Base-by-base conservation (phyloP, 768 basidiomycete species). In the Suillus decipiens region DNA sequence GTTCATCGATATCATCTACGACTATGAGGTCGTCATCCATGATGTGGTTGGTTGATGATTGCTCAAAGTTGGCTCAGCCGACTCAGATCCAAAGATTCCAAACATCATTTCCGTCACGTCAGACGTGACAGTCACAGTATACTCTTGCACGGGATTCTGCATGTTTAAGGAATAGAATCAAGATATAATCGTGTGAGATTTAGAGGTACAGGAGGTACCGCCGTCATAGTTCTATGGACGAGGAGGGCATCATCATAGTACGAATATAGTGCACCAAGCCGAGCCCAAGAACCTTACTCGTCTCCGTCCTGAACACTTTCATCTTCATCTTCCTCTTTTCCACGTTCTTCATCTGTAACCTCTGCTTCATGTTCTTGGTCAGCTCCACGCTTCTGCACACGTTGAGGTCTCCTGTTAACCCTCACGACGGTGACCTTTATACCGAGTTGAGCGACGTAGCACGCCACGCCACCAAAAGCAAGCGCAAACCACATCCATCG, bases 21-120 rank as follows among this genome's bases (percentile, higher is more conserved):
- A 87, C 80, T 66, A 87, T 86, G 64, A 86, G 78, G 71, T 87
- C 86, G 64, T 87, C 84, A 66, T 87, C 85, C 81, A 82, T 85
- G 61, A 50, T 72, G 60, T 61, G 34, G 55, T 64, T 61, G 34
- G 55, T 64, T 51, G 57, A 54, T 28, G 47, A 15, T 15, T 8
- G 3, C 24, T 48, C 47, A 8, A 45, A 22, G 47, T 12, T 47
- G 19, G 19, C 19, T 19, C 8, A 19, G 22, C 12, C 28, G n/a
- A 28, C 28, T 28, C 28, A 28, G n/a, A n/a, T n/a, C n/a, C n/a
- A n/a, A n/a, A n/a, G 5, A 19, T 42, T 12, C 37, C 17, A 50
- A 7, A 28, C 31, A 51, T 51, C 51, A 33, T 19, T 53, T 53
- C 51, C 2, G 19, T 53, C 51, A 53, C 51, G 31, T 17, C 28